phyloP scores from a whole-genome alignment of 345 rosid species.

The Chamaenerion angustifolium region DNA sequence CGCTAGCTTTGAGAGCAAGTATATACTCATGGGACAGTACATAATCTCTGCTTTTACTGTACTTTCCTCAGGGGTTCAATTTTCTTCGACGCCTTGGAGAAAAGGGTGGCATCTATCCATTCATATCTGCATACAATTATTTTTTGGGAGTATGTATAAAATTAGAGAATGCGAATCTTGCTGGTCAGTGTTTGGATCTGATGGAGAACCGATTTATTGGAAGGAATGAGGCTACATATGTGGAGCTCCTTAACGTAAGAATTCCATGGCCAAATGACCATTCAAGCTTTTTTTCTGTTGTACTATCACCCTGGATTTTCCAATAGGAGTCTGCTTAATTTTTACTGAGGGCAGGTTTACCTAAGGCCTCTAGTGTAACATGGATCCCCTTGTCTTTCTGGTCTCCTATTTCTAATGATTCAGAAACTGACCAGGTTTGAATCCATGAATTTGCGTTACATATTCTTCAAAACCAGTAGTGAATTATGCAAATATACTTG shows the following conservation, averaged over 20 bases:
- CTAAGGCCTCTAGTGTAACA: too few relatives aligned
- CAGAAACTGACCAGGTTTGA: too few relatives aligned
- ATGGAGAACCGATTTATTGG: conserved; percentile 59
- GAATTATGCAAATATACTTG: too few relatives aligned
- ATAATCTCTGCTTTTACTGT: neutral
- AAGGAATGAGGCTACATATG: conserved; percentile 61
- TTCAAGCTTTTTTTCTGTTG: neutral
- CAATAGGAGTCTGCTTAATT: neutral
- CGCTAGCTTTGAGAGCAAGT: too few relatives aligned
- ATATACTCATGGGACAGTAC: too few relatives aligned
- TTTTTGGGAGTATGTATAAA: conserved; percentile 47
- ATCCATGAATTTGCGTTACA: too few relatives aligned
- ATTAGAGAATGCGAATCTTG: conserved; percentile 20
- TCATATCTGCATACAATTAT: conserved; percentile 40
- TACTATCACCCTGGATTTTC: neutral
- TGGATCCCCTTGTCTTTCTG: too few relatives aligned
- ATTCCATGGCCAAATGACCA: neutral
- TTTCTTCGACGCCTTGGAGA: conserved; percentile 41
- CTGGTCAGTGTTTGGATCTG: conserved; percentile 60
- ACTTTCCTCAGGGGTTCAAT: conserved; percentile 45
- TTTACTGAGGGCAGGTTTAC: neutral
- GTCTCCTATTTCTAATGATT: too few relatives aligned
- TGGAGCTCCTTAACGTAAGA: conserved; percentile 67
- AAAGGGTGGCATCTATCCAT: conserved; percentile 25
- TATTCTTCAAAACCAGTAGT: too few relatives aligned